Evolutionary conservation across 148 eudicot species (phyloP).

Genomic region (Camellia japonica): DNA sequence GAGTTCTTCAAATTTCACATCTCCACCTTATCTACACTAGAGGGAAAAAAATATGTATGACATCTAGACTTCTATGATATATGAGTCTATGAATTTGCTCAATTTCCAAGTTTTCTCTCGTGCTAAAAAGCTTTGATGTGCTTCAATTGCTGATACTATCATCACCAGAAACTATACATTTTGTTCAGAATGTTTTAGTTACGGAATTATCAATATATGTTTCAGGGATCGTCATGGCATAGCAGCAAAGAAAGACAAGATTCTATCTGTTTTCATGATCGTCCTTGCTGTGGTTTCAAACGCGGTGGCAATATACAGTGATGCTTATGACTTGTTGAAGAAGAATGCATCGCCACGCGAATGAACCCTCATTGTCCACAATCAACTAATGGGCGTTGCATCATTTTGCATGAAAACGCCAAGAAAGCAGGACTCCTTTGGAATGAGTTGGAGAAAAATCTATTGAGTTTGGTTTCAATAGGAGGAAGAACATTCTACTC

Average conservation of each 20-base stretch:
- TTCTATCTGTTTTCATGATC: constrained; percentile 63
- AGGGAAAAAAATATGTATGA: neutral
- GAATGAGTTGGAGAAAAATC: neutral
- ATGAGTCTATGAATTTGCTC: neutral
- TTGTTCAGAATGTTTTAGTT: neutral
- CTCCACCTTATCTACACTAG: neutral
- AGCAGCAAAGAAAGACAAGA: constrained; percentile 73
- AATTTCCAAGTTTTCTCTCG: neutral
- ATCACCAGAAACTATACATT: neutral
- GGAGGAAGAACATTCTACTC: neutral
- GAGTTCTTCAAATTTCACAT: neutral
- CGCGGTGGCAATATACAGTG: constrained; percentile 80
- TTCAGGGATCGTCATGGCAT: constrained; percentile 70
- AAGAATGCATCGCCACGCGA: constrained; percentile 26
- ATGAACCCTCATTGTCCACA: constrained; percentile 11
- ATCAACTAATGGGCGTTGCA: neutral
- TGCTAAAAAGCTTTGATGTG: neutral
- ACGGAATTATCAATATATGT: neutral
- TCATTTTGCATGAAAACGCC: constrained; percentile 6
- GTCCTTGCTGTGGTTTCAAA: constrained; percentile 72
- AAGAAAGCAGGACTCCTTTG: neutral
- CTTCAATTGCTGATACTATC: neutral
- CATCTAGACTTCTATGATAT: neutral
- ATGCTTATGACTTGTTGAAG: constrained; percentile 63
- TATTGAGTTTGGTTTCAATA: neutral